phyloP scores from a whole-genome alignment of 169 alveolate genomes.

The Plasmodium ovale region DNA sequence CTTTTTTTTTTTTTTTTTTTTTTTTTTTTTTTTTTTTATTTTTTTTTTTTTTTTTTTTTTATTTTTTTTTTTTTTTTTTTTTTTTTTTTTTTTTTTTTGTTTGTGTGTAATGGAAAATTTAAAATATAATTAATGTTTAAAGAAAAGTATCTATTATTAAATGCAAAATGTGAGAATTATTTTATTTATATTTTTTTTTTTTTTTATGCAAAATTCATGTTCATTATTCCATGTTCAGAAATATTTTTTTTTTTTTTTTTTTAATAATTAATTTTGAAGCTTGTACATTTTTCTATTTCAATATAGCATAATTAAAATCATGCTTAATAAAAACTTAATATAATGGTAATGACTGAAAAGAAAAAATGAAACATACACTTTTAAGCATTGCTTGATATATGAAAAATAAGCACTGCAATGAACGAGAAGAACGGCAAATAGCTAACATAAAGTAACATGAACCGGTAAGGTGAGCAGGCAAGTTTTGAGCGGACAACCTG shows the following conservation, averaged over 20 bases:
- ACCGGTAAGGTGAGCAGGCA: too few species aligned
- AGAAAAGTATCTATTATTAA: not conserved
- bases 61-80: constrained; percentile 1
- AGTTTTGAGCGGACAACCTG: too few species aligned
- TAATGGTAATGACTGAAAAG: too few species aligned
- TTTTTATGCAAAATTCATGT: not conserved
- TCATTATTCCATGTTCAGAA: too few species aligned
- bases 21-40: not conserved
- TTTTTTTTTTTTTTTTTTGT: not conserved
- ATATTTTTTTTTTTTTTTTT: not conserved
- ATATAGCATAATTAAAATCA: too few species aligned
- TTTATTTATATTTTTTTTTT: not conserved
- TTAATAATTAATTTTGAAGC: not conserved
- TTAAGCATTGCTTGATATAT: too few species aligned
- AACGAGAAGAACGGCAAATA: too few species aligned
- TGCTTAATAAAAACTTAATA: too few species aligned
- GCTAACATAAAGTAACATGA: too few species aligned
- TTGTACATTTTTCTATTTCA: too few species aligned
- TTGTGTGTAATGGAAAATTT: constrained; percentile 23
- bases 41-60: not conserved
- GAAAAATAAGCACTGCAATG: too few species aligned
- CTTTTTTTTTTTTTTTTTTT: not conserved
- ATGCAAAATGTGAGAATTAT: constrained; percentile 7
- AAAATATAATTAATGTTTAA: not conserved
- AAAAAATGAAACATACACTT: too few species aligned